Conservation (phyloP, 1,284 basidiomycete genomes). For the Irpex rosettiformis region DNA sequence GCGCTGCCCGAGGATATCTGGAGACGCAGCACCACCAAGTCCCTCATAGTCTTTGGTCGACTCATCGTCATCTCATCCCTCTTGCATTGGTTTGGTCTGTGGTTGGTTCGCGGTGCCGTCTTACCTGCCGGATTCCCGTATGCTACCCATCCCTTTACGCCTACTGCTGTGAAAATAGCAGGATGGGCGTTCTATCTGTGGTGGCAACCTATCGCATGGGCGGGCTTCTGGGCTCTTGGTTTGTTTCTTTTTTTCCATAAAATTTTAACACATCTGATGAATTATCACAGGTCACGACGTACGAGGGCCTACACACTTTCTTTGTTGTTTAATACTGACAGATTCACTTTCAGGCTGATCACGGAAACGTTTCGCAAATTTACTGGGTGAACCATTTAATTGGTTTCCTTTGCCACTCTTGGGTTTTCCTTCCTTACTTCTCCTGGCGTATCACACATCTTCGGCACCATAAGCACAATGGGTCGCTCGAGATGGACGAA, state of each 20-base stretch:
- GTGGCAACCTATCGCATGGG: not conserved
- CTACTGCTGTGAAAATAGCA: not conserved
- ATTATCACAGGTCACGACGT: not conserved
- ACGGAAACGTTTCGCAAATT: not conserved
- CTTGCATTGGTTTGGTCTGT: not conserved
- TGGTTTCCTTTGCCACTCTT: not conserved
- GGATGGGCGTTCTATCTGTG: not conserved
- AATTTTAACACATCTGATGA: not conserved
- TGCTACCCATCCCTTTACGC: not conserved
- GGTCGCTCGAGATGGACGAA: slow-evolving; percentile 51
- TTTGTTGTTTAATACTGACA: not conserved
- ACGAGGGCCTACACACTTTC: not conserved
- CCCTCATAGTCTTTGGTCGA: not conserved
- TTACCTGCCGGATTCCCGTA: not conserved
- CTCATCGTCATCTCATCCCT: not conserved
- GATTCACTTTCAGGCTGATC: not conserved
- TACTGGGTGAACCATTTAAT: not conserved
- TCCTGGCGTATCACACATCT: slow-evolving; percentile 39
- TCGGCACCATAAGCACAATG: slow-evolving; percentile 34
- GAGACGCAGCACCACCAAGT: not conserved
- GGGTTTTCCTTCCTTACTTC: slow-evolving; percentile 29
- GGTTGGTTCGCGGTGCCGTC: not conserved
- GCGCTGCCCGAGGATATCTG: not conserved
- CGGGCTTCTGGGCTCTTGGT: not conserved
- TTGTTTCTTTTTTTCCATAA: not conserved